phyloP scores from a whole-genome alignment of 768 basidiomycete species.

The Leccinum ochraceum region DNA sequence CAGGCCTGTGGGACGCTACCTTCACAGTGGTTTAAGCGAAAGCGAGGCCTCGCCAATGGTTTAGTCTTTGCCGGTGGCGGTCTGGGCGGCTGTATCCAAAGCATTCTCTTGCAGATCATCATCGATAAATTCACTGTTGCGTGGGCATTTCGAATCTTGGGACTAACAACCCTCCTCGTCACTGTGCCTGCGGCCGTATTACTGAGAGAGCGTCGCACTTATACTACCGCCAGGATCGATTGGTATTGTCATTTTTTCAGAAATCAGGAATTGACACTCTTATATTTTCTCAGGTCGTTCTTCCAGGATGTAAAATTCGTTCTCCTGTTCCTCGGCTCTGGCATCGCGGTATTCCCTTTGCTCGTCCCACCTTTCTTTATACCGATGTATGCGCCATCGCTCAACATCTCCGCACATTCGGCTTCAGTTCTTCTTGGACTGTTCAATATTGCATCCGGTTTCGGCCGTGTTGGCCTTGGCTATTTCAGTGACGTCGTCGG shows the following conservation, averaged over 20 bases:
- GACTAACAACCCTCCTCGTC: constrained; percentile 26
- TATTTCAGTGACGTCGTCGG: constrained; percentile 31
- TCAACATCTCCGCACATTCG: constrained; percentile 22
- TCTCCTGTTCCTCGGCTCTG: constrained; percentile 33
- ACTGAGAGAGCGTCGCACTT: constrained; percentile 25
- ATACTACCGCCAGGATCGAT: constrained; percentile 22
- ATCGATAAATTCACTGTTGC: constrained; percentile 29
- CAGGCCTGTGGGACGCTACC: constrained; percentile 33
- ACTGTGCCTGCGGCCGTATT: constrained; percentile 32
- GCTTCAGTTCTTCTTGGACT: constrained; percentile 30
- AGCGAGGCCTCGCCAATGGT: constrained; percentile 36
- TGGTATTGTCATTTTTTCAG: constrained; percentile 15
- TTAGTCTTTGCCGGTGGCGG: constrained; percentile 36
- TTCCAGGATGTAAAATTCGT: constrained; percentile 32
- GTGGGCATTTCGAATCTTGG: constrained; percentile 36
- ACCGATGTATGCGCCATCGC: constrained; percentile 19
- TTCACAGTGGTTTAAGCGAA: constrained; percentile 36
- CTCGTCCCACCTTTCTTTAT: constrained; percentile 36
- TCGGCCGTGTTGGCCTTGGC: constrained; percentile 33
- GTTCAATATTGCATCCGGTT: constrained; percentile 37
- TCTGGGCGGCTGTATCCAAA: constrained; percentile 34
- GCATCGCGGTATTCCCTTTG: constrained; percentile 35
- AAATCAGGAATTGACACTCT: background rate
- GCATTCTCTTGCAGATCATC: constrained; percentile 30
- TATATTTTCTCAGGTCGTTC: constrained; percentile 23